phyloP scores from a whole-genome alignment of 2,329 filamentous ascomycete species.

The Thielaviopsis populi region DNA sequence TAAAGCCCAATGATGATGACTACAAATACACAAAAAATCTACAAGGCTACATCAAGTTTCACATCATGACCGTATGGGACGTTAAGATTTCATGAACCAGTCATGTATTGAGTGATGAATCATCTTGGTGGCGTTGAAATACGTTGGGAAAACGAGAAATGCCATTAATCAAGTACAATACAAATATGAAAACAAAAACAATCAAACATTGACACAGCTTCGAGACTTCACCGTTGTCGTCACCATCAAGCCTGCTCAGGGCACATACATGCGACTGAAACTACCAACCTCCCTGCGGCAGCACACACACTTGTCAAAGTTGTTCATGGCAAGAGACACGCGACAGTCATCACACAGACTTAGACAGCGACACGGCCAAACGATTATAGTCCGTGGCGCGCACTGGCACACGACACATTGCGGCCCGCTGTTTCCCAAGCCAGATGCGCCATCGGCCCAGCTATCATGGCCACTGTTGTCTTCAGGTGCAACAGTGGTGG shows the following conservation, averaged over 20 bases:
- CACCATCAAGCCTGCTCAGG: constrained; percentile 28
- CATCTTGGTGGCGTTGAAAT: too few species aligned
- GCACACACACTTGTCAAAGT: constrained; percentile 92
- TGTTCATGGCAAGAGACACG: constrained; percentile 87
- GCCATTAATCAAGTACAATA: neutral
- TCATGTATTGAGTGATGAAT: neutral
- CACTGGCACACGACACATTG: constrained; percentile 90
- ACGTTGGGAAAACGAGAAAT: too few species aligned
- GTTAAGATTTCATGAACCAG: neutral
- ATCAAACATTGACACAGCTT: neutral
- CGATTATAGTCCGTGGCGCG: constrained; percentile 70
- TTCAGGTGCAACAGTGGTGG: constrained; percentile 4
- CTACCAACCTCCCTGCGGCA: constrained; percentile 78
- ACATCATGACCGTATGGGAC: too few species aligned
- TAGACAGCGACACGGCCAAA: constrained; percentile 93
- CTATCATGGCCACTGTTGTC: constrained; percentile 4
- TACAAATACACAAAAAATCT: neutral
- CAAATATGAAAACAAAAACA: constrained; percentile 8
- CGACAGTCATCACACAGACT: constrained; percentile 91
- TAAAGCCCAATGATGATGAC: neutral
- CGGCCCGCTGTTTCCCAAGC: constrained; percentile 55
- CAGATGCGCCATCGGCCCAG: constrained; percentile 25
- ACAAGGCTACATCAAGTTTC: too few species aligned
- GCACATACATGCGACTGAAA: constrained; percentile 84
- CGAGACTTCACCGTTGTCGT: neutral